These are phyloP conservation scores for Cercophora samala DNA, from an alignment of 495 filamentous ascomycete genomes.

Conservation along the genomic window DNA sequence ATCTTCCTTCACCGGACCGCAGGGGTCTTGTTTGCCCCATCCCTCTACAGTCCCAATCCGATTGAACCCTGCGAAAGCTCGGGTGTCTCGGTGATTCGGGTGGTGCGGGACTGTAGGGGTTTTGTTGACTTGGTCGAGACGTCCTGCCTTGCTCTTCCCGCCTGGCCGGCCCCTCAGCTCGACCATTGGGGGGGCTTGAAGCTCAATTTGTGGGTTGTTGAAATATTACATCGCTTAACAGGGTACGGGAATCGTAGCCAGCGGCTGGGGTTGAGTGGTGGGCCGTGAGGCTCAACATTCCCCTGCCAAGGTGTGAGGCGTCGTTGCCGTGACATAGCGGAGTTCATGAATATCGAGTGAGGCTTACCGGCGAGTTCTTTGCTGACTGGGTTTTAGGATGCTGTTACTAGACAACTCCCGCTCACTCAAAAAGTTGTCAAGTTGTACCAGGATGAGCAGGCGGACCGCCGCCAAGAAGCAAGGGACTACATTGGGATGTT, in stretches of 20 bases:
- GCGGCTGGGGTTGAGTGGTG: background rate
- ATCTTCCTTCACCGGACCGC: background rate
- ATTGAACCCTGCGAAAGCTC: background rate
- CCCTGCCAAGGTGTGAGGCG: background rate
- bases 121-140: background rate
- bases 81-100: background rate
- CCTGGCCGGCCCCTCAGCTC: background rate
- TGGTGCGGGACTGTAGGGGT: background rate
- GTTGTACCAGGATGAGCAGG: too few species aligned
- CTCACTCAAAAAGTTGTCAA: too few species aligned
- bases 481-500: too few species aligned
- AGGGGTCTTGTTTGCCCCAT: background rate
- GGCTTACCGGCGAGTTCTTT: too few species aligned
- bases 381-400: too few species aligned
- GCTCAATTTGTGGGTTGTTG: background rate
- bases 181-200: background rate
- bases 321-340: too few species aligned
- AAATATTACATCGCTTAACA: background rate
- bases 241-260: background rate
- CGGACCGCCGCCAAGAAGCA: too few species aligned
- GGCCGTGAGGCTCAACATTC: background rate
- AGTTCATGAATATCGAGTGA: too few species aligned
- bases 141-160: background rate
- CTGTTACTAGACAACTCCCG: too few species aligned
- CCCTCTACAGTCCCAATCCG: background rate